These are phyloP conservation scores for Nissolia schottii DNA, from an alignment of 306 rosid species.

Conservation along the genomic window DNA sequence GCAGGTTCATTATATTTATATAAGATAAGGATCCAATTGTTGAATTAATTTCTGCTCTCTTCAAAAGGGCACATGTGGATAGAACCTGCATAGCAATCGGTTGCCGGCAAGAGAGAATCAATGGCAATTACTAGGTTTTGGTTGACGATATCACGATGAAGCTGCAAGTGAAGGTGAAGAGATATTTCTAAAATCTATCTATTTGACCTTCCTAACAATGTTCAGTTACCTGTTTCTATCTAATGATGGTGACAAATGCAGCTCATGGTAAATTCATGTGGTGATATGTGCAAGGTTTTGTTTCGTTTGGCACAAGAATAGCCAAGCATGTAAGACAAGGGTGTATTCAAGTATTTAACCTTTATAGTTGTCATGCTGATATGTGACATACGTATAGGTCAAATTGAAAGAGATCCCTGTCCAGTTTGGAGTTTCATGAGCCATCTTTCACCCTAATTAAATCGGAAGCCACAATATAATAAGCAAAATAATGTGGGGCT, in stretches of 20 bases:
- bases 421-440: no score
- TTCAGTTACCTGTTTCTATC: not conserved
- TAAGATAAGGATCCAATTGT: no score
- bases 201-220: not conserved
- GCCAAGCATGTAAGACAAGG: not conserved
- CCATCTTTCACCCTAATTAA: no score
- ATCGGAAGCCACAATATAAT: no score
- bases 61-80: not conserved
- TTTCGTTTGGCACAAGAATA: not conserved
- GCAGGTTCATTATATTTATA: no score
- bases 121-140: not conserved
- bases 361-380: not conserved
- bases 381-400: no score
- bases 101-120: not conserved
- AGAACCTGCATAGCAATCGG: not conserved
- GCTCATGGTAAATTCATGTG: not conserved
- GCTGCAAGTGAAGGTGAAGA: not conserved
- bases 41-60: no score
- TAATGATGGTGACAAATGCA: not conserved
- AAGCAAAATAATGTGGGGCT: no score
- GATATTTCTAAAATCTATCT: not conserved
- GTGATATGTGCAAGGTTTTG: not conserved
- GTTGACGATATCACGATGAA: not conserved
- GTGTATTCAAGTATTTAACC: not conserved
- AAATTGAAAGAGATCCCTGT: no score